phyloP scores from a whole-genome alignment of 2,329 filamentous ascomycete species.

The Dendryphion nanum region DNA sequence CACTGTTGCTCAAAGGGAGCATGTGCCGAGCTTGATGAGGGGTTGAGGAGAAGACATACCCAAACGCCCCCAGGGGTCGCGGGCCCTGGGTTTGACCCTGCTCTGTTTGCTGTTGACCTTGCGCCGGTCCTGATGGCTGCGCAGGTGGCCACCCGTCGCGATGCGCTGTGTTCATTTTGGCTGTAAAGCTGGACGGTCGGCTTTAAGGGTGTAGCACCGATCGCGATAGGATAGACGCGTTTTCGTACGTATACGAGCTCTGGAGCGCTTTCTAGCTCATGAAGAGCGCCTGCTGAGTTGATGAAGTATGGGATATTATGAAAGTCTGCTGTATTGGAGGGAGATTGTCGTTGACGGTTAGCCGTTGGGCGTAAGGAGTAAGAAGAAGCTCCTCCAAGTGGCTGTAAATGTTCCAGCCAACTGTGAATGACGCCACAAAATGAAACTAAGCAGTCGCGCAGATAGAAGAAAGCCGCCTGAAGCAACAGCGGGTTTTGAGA shows the following conservation, averaged over 20 bases:
- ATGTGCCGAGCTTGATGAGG: too few relatives aligned
- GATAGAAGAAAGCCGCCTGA: too few relatives aligned
- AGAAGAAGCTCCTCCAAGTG: too few relatives aligned
- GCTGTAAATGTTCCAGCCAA: too few relatives aligned
- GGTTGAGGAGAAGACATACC: conserved; percentile 20
- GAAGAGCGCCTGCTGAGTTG: conserved; percentile 15
- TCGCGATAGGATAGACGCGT: conserved; percentile 13
- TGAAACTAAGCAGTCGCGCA: too few relatives aligned
- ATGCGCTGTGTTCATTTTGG: conserved; percentile 42
- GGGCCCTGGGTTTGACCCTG: conserved; percentile 32
- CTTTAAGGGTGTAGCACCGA: conserved; percentile 15
- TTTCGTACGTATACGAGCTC: conserved; percentile 8
- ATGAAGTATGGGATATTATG: not conserved
- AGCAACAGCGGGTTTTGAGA: too few relatives aligned
- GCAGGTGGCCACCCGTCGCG: conserved; percentile 42
- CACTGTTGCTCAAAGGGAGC: too few relatives aligned
- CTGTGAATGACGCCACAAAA: too few relatives aligned
- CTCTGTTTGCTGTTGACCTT: conserved; percentile 44
- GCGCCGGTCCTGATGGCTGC: conserved; percentile 52
- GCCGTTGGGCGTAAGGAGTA: too few relatives aligned
- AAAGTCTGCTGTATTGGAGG: too few relatives aligned
- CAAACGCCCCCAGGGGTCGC: conserved; percentile 35
- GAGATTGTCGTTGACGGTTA: too few relatives aligned
- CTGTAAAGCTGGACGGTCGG: conserved; percentile 30
- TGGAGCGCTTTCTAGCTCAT: conserved; percentile 18